Base-by-base conservation (phyloP, 108 stramenopile genomes). In the Pseudonitzschia multistriata region DNA sequence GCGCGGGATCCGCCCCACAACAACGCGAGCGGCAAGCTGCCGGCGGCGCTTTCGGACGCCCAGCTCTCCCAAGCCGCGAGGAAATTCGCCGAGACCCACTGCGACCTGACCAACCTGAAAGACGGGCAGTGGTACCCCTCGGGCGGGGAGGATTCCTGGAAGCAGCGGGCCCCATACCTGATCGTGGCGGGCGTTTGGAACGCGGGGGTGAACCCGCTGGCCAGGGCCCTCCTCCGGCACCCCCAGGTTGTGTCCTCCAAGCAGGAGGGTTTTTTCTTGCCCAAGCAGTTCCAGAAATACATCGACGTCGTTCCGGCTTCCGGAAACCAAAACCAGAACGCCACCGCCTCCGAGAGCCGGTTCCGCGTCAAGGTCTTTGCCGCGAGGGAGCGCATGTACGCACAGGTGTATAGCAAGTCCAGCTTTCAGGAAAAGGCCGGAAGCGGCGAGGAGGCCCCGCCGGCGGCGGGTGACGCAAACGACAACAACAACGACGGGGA, bases 321-420 rank as follows among this genome's bases (percentile, higher is more conserved):
- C 5, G 8, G 42, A 13, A 52, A 30, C 15, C 28, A 52, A 8
- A 56, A 33, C 34, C 21, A 45, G 1, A 27, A 45, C 17, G 50
- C 7, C 22, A 33, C 25, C 21, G 50, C 19, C 11, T 21, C 30
- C 7, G 34, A 7, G 2, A 35, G 0, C 1, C 11, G 35, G 31
- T 59, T 35, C 19, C 49, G 31, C 17, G 29, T 62, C 55, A 71
- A 72, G 42, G 71, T 78, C 57, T 71, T 57, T 67, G 57, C 65
- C 22, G 77, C 70, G 14, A 55, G 77, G n/a, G 50, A 67, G 29
- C 66, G 60, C 36, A 67, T 78, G 61, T 76, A 78, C 71, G 66
- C 70, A 34, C 57, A 67, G 71, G 71, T 66, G 49, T 54, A 74
- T 24, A 60, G 67, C 42, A 40, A 49, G 30, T 34, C 67, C 11